Conservation (phyloP, 2,329 filamentous ascomycete species). For the Cytospora mali region DNA sequence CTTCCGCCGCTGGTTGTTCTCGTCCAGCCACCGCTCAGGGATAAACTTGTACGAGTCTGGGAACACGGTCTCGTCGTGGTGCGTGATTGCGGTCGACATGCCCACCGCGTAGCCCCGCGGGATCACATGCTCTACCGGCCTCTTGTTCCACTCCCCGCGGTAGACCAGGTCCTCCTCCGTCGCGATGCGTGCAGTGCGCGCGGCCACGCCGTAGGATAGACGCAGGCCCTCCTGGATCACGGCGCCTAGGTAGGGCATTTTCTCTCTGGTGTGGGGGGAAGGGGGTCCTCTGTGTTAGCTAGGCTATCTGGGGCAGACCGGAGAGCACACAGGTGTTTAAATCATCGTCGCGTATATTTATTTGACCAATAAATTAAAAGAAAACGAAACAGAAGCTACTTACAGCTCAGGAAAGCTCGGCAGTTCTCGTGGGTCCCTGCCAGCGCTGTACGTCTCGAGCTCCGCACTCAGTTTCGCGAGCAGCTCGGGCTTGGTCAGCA, state of each 20-base stretch:
- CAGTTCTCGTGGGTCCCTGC: slow-evolving; percentile 3
- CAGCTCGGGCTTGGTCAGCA: slow-evolving; percentile 23
- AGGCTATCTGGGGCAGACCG: too few relatives aligned
- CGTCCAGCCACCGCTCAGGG: slow-evolving; percentile 31
- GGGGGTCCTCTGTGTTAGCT: not conserved
- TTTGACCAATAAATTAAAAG: too few relatives aligned
- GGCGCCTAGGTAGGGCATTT: slow-evolving; percentile 21
- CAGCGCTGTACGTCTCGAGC: slow-evolving; percentile 43
- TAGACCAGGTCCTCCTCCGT: slow-evolving; percentile 29
- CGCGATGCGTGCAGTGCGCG: slow-evolving; percentile 29
- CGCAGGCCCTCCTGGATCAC: slow-evolving; percentile 24
- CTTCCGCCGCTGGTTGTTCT: slow-evolving; percentile 13
- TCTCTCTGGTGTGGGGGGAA: not conserved
- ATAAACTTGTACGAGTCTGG: slow-evolving; percentile 27
- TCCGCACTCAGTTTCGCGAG: slow-evolving; percentile 30
- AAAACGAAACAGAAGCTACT: too few relatives aligned
- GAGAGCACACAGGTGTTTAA: too few relatives aligned
- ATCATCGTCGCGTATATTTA: too few relatives aligned
- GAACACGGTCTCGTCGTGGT: slow-evolving; percentile 28
- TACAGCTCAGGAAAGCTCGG: slow-evolving; percentile 13
- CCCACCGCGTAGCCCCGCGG: slow-evolving; percentile 30
- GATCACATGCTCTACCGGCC: slow-evolving; percentile 24
- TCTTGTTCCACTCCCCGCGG: slow-evolving; percentile 25
- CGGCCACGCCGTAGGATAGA: slow-evolving; percentile 24
- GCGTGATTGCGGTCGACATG: slow-evolving; percentile 28